phyloP scores from a whole-genome alignment of 306 rosid species.

The Lupinus albus region DNA sequence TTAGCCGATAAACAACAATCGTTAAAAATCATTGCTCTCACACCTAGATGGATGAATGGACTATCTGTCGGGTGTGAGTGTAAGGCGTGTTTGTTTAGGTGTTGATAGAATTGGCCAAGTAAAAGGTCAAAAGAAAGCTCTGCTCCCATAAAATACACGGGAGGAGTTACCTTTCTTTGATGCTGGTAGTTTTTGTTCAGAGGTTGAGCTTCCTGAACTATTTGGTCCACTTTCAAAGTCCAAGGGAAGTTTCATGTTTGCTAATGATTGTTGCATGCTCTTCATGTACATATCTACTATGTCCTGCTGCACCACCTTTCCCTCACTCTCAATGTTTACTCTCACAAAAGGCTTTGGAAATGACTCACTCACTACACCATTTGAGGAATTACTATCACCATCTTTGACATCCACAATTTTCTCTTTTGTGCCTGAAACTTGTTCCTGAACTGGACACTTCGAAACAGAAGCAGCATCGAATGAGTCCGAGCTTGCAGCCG shows the following conservation, averaged over 20 bases:
- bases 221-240: constrained; percentile 75
- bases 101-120: too few species aligned
- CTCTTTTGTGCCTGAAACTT: constrained; percentile 48
- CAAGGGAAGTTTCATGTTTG: constrained; percentile 95
- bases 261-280: constrained; percentile 97
- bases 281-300: constrained; percentile 96
- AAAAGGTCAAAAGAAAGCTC: constrained; percentile 84
- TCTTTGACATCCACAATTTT: constrained; percentile 51
- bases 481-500: constrained; percentile 56
- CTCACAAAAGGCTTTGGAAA: constrained; percentile 53
- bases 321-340: constrained; percentile 71
- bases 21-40: too few species aligned
- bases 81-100: too few species aligned
- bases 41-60: too few species aligned
- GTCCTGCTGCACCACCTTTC: constrained; percentile 87
- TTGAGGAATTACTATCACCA: constrained; percentile 62
- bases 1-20: too few species aligned
- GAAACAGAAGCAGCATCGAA: constrained; percentile 43
- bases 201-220: constrained; percentile 75
- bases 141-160: constrained; percentile 90
- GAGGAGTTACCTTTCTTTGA: constrained; percentile 55
- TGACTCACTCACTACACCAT: constrained; percentile 48
- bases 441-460: constrained; percentile 47
- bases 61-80: too few species aligned
- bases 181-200: constrained; percentile 63